Conservation (phyloP, 441 rosid genomes). For the Jatropha podagrica region DNA sequence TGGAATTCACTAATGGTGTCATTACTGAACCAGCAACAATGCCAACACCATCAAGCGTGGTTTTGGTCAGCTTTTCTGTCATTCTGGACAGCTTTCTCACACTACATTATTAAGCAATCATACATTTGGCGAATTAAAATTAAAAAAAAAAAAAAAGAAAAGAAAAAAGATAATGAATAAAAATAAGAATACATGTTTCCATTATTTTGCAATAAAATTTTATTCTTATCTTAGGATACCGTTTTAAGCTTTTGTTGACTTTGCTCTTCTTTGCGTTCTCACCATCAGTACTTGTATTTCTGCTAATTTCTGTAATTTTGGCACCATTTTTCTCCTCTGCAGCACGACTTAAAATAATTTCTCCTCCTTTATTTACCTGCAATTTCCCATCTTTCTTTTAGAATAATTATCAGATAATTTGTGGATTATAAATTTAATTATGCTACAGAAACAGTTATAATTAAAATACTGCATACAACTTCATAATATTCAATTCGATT, state of each 20-base stretch:
- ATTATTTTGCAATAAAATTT: not conserved
- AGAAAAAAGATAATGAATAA: no score
- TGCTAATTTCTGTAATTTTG: constrained; percentile 25
- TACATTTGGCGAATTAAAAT: constrained; percentile 13
- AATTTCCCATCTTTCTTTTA: not conserved
- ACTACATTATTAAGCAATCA: constrained; percentile 30
- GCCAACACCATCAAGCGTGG: constrained; percentile 63
- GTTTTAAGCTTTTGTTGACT: constrained; percentile 68
- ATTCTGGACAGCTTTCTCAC: constrained; percentile 68
- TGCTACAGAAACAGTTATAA: no score
- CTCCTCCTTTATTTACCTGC: constrained; percentile 82
- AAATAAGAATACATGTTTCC: no score
- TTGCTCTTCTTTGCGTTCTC: constrained; percentile 44
- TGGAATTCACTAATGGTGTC: constrained; percentile 66
- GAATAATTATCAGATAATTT: not conserved
- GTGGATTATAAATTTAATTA: no score
- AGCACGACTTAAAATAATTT: constrained; percentile 55
- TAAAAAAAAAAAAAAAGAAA: no score
- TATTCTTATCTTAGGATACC: constrained; percentile 46
- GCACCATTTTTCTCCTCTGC: constrained; percentile 40
- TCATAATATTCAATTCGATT: no score
- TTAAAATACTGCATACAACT: no score
- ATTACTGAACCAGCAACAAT: constrained; percentile 63
- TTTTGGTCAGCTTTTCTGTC: constrained; percentile 81
- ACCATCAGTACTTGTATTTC: constrained; percentile 17